Evolutionary conservation across 768 basidiomycete species (phyloP).

Genomic region (Hortiboletus campestris): DNA sequence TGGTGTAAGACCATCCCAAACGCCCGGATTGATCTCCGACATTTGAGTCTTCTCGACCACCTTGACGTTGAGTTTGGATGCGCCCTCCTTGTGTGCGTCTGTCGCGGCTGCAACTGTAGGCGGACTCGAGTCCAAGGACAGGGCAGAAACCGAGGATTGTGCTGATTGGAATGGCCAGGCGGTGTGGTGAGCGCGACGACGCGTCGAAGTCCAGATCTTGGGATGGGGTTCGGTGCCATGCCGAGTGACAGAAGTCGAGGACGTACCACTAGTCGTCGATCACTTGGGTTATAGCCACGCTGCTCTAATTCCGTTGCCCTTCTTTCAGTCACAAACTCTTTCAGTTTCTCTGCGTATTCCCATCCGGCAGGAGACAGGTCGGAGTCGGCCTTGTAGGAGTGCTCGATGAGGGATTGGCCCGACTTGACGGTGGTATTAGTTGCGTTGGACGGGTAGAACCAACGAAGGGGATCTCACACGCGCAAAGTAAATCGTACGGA

Average conservation of each 20-base stretch:
- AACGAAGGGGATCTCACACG: conserved; percentile 51
- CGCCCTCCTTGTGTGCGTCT: conserved; percentile 6
- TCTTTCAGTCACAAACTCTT: conserved; percentile 85
- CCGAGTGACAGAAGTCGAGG: not conserved
- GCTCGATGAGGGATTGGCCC: conserved; percentile 97
- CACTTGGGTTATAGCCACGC: conserved; percentile 59
- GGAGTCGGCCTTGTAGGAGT: conserved; percentile 98
- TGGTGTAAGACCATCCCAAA: conserved; percentile 94
- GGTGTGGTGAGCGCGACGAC: conserved; percentile 89
- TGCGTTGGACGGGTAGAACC: not conserved
- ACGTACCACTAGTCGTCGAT: conserved; percentile 66
- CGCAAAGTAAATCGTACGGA: conserved; percentile 94
- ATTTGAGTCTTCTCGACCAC: conserved; percentile 96
- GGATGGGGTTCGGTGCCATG: not conserved
- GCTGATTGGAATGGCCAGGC: conserved; percentile 86
- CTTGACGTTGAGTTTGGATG: conserved; percentile 53
- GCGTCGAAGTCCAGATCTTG: conserved; percentile 96
- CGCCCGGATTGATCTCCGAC: conserved; percentile 96
- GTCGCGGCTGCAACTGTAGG: not conserved
- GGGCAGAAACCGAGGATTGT: conserved; percentile 10
- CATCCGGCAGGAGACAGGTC: conserved; percentile 93
- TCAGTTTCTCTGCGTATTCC: conserved; percentile 90
- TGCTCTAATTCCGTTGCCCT: conserved; percentile 74
- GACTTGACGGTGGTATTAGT: conserved; percentile 51
- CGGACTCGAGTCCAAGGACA: conserved; percentile 4